phyloP scores from a whole-genome alignment of 192 early-diverging fungal genomes.

The Coemansia sp. region DNA sequence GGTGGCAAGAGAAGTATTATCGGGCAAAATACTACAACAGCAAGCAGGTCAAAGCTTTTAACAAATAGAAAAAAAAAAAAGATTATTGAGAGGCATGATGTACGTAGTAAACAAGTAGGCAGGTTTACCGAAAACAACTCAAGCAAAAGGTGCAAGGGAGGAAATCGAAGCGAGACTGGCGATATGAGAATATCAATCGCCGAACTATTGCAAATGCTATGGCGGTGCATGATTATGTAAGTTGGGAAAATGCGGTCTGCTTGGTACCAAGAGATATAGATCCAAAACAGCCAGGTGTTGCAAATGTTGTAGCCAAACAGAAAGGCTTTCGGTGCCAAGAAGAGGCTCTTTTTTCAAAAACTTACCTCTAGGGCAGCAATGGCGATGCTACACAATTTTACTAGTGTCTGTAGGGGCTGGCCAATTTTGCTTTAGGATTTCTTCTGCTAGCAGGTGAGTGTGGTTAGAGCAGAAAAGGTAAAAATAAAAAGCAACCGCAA shows the following conservation, averaged over 20 bases:
- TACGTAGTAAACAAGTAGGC: background rate
- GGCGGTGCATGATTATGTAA: background rate
- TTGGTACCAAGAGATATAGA: no score
- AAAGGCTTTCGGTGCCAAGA: no score
- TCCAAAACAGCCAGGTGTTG: no score
- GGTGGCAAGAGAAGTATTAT: background rate
- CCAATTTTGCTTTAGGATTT: background rate
- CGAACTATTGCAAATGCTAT: background rate
- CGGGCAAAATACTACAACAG: background rate
- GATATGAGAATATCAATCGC: background rate
- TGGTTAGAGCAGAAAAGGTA: background rate
- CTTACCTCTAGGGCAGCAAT: background rate
- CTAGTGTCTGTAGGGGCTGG: background rate
- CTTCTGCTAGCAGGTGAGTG: background rate
- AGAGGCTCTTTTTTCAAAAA: background rate
- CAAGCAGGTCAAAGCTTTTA: background rate
- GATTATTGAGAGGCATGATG: background rate
- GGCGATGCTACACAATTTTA: background rate
- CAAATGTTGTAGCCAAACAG: no score
- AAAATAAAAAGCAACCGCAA: background rate
- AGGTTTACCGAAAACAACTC: background rate
- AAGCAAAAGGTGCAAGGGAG: background rate
- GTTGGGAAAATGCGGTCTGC: background rate
- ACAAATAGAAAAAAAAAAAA: background rate
- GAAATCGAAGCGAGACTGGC: background rate